These are phyloP conservation scores for Crithidia sp. DNA, from an alignment of 208 protist genomes.

Conservation along the genomic window DNA sequence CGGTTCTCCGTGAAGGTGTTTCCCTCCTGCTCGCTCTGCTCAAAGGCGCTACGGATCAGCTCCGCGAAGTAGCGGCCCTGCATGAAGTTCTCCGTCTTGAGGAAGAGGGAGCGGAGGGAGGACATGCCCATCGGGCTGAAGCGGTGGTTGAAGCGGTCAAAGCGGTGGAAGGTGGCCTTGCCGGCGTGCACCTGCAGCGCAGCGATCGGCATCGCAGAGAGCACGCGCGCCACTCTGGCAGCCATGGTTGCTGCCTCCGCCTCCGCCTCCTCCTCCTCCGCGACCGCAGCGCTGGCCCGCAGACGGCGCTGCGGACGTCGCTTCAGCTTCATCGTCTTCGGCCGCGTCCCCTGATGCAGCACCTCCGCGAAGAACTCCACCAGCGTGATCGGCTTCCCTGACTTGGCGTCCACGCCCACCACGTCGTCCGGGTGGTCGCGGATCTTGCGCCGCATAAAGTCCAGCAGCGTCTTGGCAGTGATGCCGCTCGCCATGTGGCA, in stretches of 20 bases:
- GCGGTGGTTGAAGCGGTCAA: slow-evolving; percentile 90
- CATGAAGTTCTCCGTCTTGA: slow-evolving; percentile 92
- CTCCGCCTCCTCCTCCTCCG: not conserved
- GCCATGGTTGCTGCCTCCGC: slow-evolving; percentile 26
- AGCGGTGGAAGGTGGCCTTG: slow-evolving; percentile 86
- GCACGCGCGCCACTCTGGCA: slow-evolving; percentile 13
- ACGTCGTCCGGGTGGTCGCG: slow-evolving; percentile 67
- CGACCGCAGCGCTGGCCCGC: not conserved
- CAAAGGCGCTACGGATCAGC: slow-evolving; percentile 66
- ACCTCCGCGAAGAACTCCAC: slow-evolving; percentile 42
- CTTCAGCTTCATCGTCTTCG: not conserved
- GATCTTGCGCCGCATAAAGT: slow-evolving; percentile 76
- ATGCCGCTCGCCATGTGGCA: slow-evolving; percentile 82
- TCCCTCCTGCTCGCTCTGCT: slow-evolving; percentile 51
- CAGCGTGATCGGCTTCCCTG: slow-evolving; percentile 44
- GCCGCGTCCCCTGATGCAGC: slow-evolving; percentile 5
- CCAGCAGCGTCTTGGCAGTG: slow-evolving; percentile 73
- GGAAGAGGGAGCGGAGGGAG: slow-evolving; percentile 71
- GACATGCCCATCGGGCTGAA: slow-evolving; percentile 79
- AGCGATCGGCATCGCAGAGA: slow-evolving; percentile 73
- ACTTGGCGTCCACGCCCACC: slow-evolving; percentile 54
- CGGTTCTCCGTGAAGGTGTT: slow-evolving; percentile 85
- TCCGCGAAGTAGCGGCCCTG: slow-evolving; percentile 91
- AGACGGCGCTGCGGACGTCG: not conserved
- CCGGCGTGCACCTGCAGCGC: slow-evolving; percentile 84